These are phyloP conservation scores for Saussurea involucrata DNA, from an alignment of 129 eudicot species.

Conservation along the genomic window DNA sequence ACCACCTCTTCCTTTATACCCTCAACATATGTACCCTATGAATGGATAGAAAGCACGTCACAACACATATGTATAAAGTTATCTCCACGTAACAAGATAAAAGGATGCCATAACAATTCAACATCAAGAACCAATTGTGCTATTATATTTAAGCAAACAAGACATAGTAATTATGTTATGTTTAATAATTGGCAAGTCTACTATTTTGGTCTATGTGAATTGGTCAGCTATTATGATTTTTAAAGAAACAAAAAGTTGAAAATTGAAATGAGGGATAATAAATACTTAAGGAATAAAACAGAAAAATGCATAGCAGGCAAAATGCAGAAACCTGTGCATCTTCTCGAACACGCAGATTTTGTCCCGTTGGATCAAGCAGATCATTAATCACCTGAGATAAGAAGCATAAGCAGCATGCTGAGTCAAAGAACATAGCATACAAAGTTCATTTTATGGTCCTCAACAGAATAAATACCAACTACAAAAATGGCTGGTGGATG, in stretches of 20 bases:
- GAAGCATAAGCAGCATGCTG: constrained; percentile 20
- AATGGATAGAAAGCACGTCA: constrained; percentile 10
- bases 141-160: neutral
- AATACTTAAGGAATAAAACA: neutral
- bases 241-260: neutral
- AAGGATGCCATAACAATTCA: neutral
- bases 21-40: constrained; percentile 97
- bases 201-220: constrained; percentile 1
- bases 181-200: neutral
- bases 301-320: constrained; percentile 6
- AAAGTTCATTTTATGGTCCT: constrained; percentile 6
- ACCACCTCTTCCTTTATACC: constrained; percentile 99
- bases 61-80: neutral
- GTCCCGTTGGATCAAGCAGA: constrained; percentile 98
- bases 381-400: constrained; percentile 86
- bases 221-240: neutral
- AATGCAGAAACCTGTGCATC: constrained; percentile 80
- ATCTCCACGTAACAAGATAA: constrained; percentile 7
- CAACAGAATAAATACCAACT: neutral
- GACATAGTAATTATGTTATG: neutral
- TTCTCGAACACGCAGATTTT: constrained; percentile 97
- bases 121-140: neutral
- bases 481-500: constrained; percentile 10
- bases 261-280: neutral
- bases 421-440: constrained; percentile 6